Evolutionary conservation across 345 rosid genomes (phyloP).

Genomic region (Heritiera littoralis): DNA sequence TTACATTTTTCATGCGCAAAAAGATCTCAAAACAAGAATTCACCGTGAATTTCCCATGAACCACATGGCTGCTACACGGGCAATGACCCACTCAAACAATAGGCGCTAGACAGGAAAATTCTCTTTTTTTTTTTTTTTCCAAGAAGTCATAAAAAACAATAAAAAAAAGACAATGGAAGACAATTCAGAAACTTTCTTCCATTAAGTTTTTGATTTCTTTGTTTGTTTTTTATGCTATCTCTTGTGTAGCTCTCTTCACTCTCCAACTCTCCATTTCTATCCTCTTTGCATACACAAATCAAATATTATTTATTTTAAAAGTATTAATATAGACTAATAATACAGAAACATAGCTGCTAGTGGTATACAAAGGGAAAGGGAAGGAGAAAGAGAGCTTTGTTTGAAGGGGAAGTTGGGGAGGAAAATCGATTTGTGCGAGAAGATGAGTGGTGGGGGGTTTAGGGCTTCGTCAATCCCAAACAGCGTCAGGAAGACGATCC

Average conservation of each 20-base stretch:
- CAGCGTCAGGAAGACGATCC: constrained; percentile 66
- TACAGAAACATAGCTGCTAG: background rate
- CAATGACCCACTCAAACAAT: no score
- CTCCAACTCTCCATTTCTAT: constrained; percentile 12
- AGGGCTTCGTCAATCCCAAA: constrained; percentile 70
- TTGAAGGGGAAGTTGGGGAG: constrained; percentile 17
- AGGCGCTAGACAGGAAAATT: no score
- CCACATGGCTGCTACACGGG: no score
- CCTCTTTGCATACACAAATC: background rate
- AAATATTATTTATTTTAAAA: background rate
- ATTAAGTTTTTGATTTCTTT: no score
- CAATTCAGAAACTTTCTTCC: no score
- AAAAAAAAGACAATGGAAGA: no score
- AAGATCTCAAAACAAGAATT: background rate
- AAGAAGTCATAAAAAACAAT: no score
- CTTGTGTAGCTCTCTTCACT: background rate
- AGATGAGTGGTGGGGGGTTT: constrained; percentile 74
- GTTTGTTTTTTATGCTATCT: no score
- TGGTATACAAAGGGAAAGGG: constrained; percentile 19
- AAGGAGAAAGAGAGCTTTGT: background rate
- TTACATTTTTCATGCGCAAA: no score
- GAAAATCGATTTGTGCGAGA: constrained; percentile 24
- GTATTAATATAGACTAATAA: background rate
- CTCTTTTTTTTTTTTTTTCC: background rate
- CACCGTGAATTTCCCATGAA: background rate